Percentiles rank a stretch among this genome's conserved stretches.
phyloP scores from a whole-genome alignment of 345 rosid genomes.

The Arabis hirsuta region DNA sequence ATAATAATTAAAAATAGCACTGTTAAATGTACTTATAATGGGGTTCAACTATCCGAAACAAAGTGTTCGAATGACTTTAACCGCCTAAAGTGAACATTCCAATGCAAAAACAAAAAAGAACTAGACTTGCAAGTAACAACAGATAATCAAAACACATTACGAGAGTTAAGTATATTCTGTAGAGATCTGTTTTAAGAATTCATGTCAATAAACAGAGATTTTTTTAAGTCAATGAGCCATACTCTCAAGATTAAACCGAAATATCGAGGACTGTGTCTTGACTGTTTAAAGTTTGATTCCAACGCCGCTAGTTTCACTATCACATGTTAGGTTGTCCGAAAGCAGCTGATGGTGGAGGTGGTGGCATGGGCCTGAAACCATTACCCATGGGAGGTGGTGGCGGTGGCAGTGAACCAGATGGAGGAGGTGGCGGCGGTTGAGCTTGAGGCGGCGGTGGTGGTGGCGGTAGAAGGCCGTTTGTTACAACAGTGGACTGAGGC shows the following conservation, averaged over 20 bases:
- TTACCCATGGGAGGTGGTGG: conserved; percentile 83
- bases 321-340: conserved; percentile 53
- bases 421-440: conserved; percentile 78
- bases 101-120: not conserved
- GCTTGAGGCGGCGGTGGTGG: conserved; percentile 68
- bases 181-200: conserved; percentile 4
- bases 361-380: conserved; percentile 75
- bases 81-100: no score
- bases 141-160: not conserved
- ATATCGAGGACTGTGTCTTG: not conserved
- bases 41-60: no score
- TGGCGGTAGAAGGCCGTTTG: conserved; percentile 67
- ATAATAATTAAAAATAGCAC: no score
- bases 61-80: no score
- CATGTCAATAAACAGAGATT: conserved; percentile 32
- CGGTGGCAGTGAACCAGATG: conserved; percentile 69
- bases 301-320: conserved; percentile 19
- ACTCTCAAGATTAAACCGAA: conserved; percentile 3
- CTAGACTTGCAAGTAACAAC: not conserved
- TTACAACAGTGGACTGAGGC: conserved; percentile 65
- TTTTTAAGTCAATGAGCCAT: not conserved
- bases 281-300: conserved; percentile 12
- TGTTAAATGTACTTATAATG: no score
- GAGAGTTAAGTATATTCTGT: not conserved
- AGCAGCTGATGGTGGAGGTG: conserved; percentile 80